Evolutionary conservation across 495 filamentous ascomycete genomes (phyloP), one percentile per base, ranked within the genome.

Genomic region (Trichocladium antarcticum): DNA sequence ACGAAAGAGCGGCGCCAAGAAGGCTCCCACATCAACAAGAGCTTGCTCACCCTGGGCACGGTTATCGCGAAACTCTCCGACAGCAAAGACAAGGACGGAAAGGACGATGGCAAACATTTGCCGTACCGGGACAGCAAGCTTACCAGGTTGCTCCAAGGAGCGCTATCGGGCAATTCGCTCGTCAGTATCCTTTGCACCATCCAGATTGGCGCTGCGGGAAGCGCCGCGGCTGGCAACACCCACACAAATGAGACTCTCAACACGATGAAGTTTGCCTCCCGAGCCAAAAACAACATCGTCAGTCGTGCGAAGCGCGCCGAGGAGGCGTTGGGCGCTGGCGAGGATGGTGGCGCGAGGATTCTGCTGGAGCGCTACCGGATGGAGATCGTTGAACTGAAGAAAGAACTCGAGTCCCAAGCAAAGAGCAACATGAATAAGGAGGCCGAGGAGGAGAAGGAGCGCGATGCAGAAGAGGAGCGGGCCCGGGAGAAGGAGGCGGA

Each of bases 1-100:
- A 85, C 82, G 31, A 98, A 97, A 60, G 92, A 98, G 67, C 75
- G 92, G 45, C 78, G 93, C 39, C 86, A 88, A 29, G 92, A 98
- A 68, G 92, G 92, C 41, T 88, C 92, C 28, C 92, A 98, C 62
- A 98, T 98, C 70, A 98, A 98, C 70, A 95, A 95, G 66, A 95
- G 88, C 64, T 71, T 98, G 59, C 78, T 98, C 44, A 98, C 92
- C 2, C 75, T 98, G 3, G 92, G 92, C 19, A 98, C 86, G 3
- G 92, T 98, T 53, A 96, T 98, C 57, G 88, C 86, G 8, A 80
- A 83, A 47, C 73, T 98, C 8, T 78, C 76, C 2, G 87, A 87
- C 35, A 77, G 81, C 44, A 95, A 93, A 59, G 89, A 95, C 38
- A 92, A 87, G 61, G 74, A 83, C 22, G 78, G 78, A 29, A 87